Evolutionary conservation across 164 flowering plant genomes (phyloP), one percentile per base, ranked within the genome.

Genomic region (Echeveria elegans): DNA sequence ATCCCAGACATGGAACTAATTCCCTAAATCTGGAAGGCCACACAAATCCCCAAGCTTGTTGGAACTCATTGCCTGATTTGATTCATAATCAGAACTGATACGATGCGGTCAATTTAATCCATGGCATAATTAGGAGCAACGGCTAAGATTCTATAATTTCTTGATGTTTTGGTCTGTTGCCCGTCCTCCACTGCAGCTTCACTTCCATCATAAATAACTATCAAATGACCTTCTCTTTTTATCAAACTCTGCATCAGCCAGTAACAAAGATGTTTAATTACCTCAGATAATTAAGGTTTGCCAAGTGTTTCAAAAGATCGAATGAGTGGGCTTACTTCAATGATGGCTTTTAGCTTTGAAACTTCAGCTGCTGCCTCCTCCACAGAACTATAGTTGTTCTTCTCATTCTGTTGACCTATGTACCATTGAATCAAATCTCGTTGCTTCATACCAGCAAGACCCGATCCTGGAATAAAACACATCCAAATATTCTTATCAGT

Each of bases 381-480:
- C 70, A 72, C 66, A 34, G 87, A 78, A 74, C 76, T 80, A 78
- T 87, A 90, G 53, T 68, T 78, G 56, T 84, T 79, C 71, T 82
- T 84, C 72, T 87, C 80, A 74, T 90, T 82, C 80, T 88, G 96
- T 76, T 83, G 88, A 66, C 68, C 72, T 19, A 89, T 78, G 56
- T 90, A 91, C 96, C 92, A 90, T 53, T 79, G 73, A 47, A 93
- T 93, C 74, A 93, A 78, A 69, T 93, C 98, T 60, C 76, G 77
- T 77, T 93, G 98, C 75, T 89, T 85, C 92, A 91, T 89, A 60
- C 98, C 98, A 71, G 89, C 89, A 73, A 93, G 73, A 11, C 86
- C 95, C 41, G 76, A 75, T 69, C 91, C 98, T 88, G 79, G 36
- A 82, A 67, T 82, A 90, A 96, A 92, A 64, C 86, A 91, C 12